Base-by-base conservation (phyloP, 257 asterid species). In the Plantago major region DNA sequence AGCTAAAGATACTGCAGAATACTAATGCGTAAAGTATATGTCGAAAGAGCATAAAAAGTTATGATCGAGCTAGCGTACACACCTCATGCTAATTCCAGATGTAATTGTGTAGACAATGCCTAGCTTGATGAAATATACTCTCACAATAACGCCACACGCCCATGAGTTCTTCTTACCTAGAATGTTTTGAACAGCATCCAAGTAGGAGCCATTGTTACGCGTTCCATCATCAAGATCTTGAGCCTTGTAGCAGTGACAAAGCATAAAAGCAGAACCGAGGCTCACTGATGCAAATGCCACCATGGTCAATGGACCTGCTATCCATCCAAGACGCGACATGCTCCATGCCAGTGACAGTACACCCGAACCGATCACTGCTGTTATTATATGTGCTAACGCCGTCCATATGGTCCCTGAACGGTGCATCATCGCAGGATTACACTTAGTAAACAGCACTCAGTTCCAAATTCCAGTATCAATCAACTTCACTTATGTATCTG, bases 321-420 rank as follows among this genome's bases (percentile, higher is more conserved):
- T 16, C 96, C 96, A 88, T 1, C 96, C 96, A 43, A 88, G 71
- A 15, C 72, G 86, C 17, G 96, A 73, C 61, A 70, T 74, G 62
- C 91, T 81, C 96, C 96, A 88, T 33, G 89, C 91, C 3, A 88
- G 72, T 6, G 96, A 80, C n/a, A 88, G 64, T 9, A 88, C 89
- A 6, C 96, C 96, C n/a, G 96, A 83, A 22, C 96, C 95, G 5
- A 88, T 85, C 0, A 77, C 88, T 45, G 88, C 95, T 19, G 95
- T 88, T 40, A 88, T 86, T 30, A 85, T 70, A 73, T 83, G 96
- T 9, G 95, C 92, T 51, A 80, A 37, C 33, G 88, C 92, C n/a
- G 92, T 85, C 96, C 92, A 85, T 72, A 68, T 49, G 58, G 78
- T 83, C 62, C 95, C 95, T 85, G 73, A 18, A 10, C 8, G 40